These are phyloP conservation scores for Claviceps paspali DNA, from an alignment of 2,329 filamentous ascomycete genomes.

Conservation along the genomic window DNA sequence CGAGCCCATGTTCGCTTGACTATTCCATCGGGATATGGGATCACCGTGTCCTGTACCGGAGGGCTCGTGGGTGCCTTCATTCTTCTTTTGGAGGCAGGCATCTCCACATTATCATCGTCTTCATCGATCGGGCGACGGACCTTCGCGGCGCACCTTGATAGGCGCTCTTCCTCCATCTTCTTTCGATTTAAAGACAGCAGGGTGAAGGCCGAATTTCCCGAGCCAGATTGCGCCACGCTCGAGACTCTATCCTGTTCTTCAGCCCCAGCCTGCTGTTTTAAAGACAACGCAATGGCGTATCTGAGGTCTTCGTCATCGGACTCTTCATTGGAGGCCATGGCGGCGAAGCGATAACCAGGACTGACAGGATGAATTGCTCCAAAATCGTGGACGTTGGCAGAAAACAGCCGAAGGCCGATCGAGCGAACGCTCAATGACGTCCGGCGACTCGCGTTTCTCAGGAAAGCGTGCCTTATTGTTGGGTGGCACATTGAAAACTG, in stretches of 20 bases:
- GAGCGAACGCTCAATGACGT: too few species aligned
- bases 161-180: constrained; percentile 72
- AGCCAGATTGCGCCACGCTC: neutral
- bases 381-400: too few species aligned
- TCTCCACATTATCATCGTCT: constrained; percentile 14
- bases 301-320: constrained; percentile 46
- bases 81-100: constrained; percentile 14
- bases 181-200: constrained; percentile 53
- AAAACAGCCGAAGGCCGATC: too few species aligned
- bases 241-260: neutral
- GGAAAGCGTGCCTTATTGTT: too few species aligned
- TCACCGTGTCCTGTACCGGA: neutral
- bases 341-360: neutral
- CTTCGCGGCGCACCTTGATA: constrained; percentile 51
- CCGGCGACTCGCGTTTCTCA: too few species aligned
- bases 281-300: constrained; percentile 43
- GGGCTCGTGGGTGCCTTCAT: constrained; percentile 6
- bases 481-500: too few species aligned
- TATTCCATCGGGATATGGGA: constrained; percentile 39
- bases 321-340: constrained; percentile 15
- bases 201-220: constrained; percentile 13
- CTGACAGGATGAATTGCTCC: neutral
- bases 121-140: constrained; percentile 17
- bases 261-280: constrained; percentile 18
- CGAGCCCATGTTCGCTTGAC: constrained; percentile 72